Conservation (phyloP, 352 stramenopile species). For the Phytophthora foliorum region DNA sequence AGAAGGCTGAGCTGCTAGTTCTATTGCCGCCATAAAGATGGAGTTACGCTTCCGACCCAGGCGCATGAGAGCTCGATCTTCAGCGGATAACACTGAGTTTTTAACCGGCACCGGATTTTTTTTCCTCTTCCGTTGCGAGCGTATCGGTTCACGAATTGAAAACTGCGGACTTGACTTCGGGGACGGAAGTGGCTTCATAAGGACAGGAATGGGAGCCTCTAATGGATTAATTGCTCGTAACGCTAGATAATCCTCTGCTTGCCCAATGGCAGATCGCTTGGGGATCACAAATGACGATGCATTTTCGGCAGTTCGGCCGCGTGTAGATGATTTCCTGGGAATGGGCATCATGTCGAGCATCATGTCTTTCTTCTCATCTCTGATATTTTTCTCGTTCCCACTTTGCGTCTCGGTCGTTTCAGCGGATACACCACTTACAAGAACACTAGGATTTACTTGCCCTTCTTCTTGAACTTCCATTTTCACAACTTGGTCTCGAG, state of each 20-base stretch:
- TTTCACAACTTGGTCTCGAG: neutral
- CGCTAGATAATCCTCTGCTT: neutral
- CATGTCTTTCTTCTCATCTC: conserved; percentile 4
- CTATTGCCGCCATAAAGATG: conserved; percentile 32
- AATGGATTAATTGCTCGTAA: neutral
- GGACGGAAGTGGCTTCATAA: neutral
- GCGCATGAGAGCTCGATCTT: conserved; percentile 52
- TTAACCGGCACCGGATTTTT: conserved; percentile 55
- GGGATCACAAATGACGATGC: conserved; percentile 33
- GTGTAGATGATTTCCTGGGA: conserved; percentile 22
- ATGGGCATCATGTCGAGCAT: conserved; percentile 32
- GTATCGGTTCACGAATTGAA: conserved; percentile 21
- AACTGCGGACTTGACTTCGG: conserved; percentile 1
- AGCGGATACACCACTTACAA: conserved; percentile 4
- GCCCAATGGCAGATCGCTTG: conserved; percentile 12
- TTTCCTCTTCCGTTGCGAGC: conserved; percentile 18
- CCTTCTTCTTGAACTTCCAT: conserved; percentile 25
- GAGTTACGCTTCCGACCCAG: conserved; percentile 60
- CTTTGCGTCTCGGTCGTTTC: conserved; percentile 9
- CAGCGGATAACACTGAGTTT: conserved; percentile 21
- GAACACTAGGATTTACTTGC: conserved; percentile 10
- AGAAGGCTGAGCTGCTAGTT: conserved; percentile 8
- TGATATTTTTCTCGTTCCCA: conserved; percentile 3
- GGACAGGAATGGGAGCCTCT: neutral
- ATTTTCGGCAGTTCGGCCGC: neutral